phyloP scores from a whole-genome alignment of 2,329 filamentous ascomycete genomes.

The Fusarium sacchari region DNA sequence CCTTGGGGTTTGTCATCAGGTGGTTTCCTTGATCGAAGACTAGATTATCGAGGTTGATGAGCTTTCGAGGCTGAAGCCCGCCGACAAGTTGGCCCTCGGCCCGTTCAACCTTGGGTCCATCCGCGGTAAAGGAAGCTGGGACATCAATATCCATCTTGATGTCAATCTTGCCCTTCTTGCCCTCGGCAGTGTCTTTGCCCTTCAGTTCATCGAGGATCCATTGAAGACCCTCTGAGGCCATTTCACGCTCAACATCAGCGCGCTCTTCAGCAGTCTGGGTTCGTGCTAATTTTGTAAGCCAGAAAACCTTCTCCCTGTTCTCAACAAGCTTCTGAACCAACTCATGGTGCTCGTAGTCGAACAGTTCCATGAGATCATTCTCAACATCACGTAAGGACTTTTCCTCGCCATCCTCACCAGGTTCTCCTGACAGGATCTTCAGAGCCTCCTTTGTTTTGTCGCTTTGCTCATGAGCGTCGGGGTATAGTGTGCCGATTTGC shows the following conservation, averaged over 20 bases:
- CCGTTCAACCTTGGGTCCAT: constrained; percentile 62
- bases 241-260: constrained; percentile 84
- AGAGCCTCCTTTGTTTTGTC: constrained; percentile 90
- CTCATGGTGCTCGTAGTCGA: constrained; percentile 96
- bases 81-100: constrained; percentile 77
- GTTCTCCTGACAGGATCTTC: constrained; percentile 80
- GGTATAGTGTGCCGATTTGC: constrained; percentile 87
- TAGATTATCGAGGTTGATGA: constrained; percentile 94
- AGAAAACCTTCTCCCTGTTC: constrained; percentile 94
- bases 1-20: constrained; percentile 98
- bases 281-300: constrained; percentile 88
- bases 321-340: constrained; percentile 89
- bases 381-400: constrained; percentile 92
- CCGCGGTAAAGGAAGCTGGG: constrained; percentile 66
- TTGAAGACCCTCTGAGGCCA: constrained; percentile 87
- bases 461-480: constrained; percentile 91
- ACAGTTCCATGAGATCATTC: constrained; percentile 97
- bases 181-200: constrained; percentile 72
- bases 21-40: constrained; percentile 98
- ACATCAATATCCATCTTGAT: constrained; percentile 97
- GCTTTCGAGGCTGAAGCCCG: constrained; percentile 84
- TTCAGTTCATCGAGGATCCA: constrained; percentile 89
- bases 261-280: constrained; percentile 83
- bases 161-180: constrained; percentile 75
- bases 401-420: constrained; percentile 80